phyloP scores from a whole-genome alignment of 2,329 filamentous ascomycete species.

The Aaosphaeria pasadenensis region DNA sequence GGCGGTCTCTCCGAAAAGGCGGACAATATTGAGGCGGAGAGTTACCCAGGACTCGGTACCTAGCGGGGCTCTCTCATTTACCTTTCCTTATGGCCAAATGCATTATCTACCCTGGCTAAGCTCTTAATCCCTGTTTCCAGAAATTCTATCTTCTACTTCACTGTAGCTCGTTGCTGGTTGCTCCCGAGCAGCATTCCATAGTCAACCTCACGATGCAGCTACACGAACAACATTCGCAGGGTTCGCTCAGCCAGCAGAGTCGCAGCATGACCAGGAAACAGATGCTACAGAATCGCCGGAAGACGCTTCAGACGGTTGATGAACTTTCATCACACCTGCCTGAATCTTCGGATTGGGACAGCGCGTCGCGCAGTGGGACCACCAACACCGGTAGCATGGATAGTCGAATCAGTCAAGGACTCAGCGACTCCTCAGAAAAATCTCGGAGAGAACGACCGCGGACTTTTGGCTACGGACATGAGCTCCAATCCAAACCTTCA shows the following conservation, averaged over 20 bases:
- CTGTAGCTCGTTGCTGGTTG: no score
- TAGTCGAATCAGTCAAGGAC: background rate
- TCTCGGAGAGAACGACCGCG: slow-evolving; percentile 4
- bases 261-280: background rate
- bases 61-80: background rate
- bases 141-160: no score
- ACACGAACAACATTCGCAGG: background rate
- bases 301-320: slow-evolving; percentile 27
- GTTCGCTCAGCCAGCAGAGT: background rate
- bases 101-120: slow-evolving; percentile 2
- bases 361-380: background rate
- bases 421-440: background rate
- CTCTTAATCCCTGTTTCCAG: background rate
- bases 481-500: background rate
- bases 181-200: no score
- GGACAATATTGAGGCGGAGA: background rate
- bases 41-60: background rate
- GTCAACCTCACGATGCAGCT: background rate
- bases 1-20: background rate
- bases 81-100: background rate
- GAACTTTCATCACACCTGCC: slow-evolving; percentile 17
- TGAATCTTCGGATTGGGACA: slow-evolving; percentile 9
- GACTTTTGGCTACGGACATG: slow-evolving; percentile 7
- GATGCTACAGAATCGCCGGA: slow-evolving; percentile 16
- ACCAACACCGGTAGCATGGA: background rate